Base-by-base conservation (phyloP, 495 filamentous ascomycete genomes). In the Talaromyces liani region DNA sequence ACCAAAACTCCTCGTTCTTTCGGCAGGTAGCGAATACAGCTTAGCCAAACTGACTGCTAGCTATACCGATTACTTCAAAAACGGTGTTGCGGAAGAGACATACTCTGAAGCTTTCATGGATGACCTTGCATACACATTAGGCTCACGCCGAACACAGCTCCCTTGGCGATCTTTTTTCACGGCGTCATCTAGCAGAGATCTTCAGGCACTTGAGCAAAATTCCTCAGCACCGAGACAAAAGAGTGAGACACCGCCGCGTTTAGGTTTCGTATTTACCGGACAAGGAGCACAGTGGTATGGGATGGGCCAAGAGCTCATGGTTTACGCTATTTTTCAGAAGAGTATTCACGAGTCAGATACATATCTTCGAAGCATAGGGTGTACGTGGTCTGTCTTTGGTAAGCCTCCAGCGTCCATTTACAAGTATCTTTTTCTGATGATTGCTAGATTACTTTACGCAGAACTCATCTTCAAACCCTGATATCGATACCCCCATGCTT, bases 231-330 rank as follows among this genome's bases (percentile, higher is more conserved):
- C 2, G 36, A 54, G 47, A 45, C n/a, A n/a, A 16, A 45, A 31
- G 29, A 7, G 3, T 4, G 29, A 31, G 29, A 31, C 6, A 31
- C 6, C 29, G 3, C 67, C 69, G 3, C 63, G 64, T 2, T n/a
- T 73, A 34, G 49, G 58, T n/a, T 71, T 70, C 51, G 63, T 72
- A 0, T 78, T 78, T 58, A 77, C 73, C 1, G 75, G 75, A 14
- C 74, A 77, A 47, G 74, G 75, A 1, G 73, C 73, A 7, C 72
- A 78, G 18, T 75, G 71, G 47, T 56, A 65, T 7, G 67, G 62
- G 0, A 78, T 78, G 75, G 75, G 74, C 0, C 63, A 64, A 18
- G 69, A 73, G 34, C 66, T 78, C 22, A 29, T 29, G 24, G 27
- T 33, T 3, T 58, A 27, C 27, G 6, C 55, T 58, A 10, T 33